Conservation (phyloP, 331 rosid genomes). For the Prunus yedoensis region DNA sequence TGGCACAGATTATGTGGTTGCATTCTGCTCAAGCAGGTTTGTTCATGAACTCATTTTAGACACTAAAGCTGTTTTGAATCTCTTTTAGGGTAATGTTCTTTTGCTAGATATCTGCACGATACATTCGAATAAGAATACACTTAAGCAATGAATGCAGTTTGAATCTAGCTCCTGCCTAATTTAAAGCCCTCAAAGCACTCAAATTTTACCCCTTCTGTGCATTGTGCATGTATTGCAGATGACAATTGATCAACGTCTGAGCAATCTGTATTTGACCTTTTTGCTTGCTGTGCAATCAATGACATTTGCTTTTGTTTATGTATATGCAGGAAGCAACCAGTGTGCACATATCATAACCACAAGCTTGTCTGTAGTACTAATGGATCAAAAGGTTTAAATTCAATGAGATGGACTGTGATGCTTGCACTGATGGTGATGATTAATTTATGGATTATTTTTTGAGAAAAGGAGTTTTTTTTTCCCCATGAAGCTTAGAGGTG, state of each 20-base stretch:
- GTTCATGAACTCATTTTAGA: neutral
- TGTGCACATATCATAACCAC: constrained; percentile 65
- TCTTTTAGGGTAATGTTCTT: neutral
- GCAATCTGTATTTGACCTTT: neutral
- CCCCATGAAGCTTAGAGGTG: constrained; percentile 5
- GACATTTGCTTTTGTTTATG: neutral
- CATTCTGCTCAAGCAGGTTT: constrained; percentile 84
- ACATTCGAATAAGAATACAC: too few relatives aligned
- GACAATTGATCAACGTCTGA: neutral
- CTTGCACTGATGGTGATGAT: constrained; percentile 27
- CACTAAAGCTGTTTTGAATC: constrained; percentile 5
- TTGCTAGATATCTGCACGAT: too few relatives aligned
- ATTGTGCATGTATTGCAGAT: neutral
- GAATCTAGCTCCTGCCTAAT: too few relatives aligned
- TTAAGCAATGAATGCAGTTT: too few relatives aligned
- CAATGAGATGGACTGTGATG: constrained; percentile 38
- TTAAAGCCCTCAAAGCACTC: too few relatives aligned
- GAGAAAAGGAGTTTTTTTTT: neutral
- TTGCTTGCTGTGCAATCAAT: neutral
- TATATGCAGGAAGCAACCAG: constrained; percentile 53
- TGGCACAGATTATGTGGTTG: constrained; percentile 59
- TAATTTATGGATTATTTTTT: constrained; percentile 24
- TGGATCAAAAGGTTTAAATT: constrained; percentile 47
- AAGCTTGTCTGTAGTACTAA: constrained; percentile 50
- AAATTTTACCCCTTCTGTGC: too few relatives aligned